These are phyloP conservation scores for Selaginella tamariscina DNA, from an alignment of 75 land plant genomes.

Conservation along the genomic window DNA sequence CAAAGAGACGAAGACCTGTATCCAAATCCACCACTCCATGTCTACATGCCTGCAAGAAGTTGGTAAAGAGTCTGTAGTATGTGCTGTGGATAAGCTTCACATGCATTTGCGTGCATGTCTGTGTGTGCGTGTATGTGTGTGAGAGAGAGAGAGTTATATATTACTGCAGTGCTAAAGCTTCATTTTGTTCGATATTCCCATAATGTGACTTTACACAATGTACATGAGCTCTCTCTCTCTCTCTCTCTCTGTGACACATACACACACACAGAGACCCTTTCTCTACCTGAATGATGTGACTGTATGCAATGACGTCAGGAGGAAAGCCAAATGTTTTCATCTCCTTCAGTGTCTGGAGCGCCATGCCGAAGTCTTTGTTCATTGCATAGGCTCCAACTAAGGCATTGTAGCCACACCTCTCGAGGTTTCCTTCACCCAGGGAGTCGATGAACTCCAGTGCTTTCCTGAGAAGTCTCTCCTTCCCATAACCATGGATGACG, in stretches of 20 bases:
- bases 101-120: no score
- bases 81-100: no score
- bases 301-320: constrained; percentile 51
- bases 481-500: constrained; percentile 56
- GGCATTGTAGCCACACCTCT: constrained; percentile 59
- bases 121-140: no score
- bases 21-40: constrained; percentile 30
- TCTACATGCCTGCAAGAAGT: no score
- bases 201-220: no score
- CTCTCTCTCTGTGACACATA: no score
- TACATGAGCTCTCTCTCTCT: no score
- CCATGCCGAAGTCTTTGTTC: constrained; percentile 37
- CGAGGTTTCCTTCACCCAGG: constrained; percentile 22
- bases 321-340: constrained; percentile 53
- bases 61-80: no score
- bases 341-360: constrained; percentile 40
- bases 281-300: constrained; percentile 49
- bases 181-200: no score
- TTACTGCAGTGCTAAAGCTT: no score
- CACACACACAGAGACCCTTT: no score
- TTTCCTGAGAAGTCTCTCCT: constrained; percentile 44
- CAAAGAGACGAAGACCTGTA: constrained; percentile 30
- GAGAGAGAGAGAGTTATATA: no score
- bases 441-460: constrained; percentile 43
- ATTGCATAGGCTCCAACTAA: constrained; percentile 55